Conservation (phyloP, 176 grass and related monocot species). For the Musa troglodytarum region DNA sequence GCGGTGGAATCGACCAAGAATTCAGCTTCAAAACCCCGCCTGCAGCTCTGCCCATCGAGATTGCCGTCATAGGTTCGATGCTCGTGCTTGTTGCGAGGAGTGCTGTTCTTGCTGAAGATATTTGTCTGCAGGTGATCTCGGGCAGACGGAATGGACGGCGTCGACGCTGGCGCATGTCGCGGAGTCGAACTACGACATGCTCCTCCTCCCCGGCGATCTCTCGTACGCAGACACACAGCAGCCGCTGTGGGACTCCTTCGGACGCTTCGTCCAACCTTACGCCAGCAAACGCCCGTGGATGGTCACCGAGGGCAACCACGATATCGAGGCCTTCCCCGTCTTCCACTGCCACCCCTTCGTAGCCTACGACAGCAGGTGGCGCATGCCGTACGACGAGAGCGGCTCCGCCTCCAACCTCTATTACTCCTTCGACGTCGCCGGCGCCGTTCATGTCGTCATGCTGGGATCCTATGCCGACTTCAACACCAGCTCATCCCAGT, state of each 20-base stretch:
- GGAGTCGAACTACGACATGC: slow-evolving; percentile 51
- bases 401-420: slow-evolving; percentile 68
- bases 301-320: slow-evolving; percentile 87
- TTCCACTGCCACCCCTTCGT: slow-evolving; percentile 37
- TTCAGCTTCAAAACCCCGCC: slow-evolving; percentile 69
- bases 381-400: slow-evolving; percentile 75
- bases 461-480: slow-evolving; percentile 62
- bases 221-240: slow-evolving; percentile 80
- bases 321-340: slow-evolving; percentile 48
- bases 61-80: slow-evolving; percentile 40
- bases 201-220: slow-evolving; percentile 84
- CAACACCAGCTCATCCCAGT: slow-evolving; percentile 44
- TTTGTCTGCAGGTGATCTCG: slow-evolving; percentile 50
- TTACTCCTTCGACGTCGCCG: slow-evolving; percentile 73
- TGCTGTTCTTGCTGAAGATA: neutral
- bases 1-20: slow-evolving; percentile 43
- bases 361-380: slow-evolving; percentile 64
- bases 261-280: slow-evolving; percentile 60
- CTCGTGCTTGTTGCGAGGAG: neutral
- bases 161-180: slow-evolving; percentile 63
- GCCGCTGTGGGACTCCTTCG: slow-evolving; percentile 79
- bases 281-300: slow-evolving; percentile 78
- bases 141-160: slow-evolving; percentile 86
- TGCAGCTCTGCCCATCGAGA: slow-evolving; percentile 53
- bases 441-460: slow-evolving; percentile 65